Evolutionary conservation across 1,284 basidiomycete genomes (phyloP).

Genomic region (Crepidotus sp.): DNA sequence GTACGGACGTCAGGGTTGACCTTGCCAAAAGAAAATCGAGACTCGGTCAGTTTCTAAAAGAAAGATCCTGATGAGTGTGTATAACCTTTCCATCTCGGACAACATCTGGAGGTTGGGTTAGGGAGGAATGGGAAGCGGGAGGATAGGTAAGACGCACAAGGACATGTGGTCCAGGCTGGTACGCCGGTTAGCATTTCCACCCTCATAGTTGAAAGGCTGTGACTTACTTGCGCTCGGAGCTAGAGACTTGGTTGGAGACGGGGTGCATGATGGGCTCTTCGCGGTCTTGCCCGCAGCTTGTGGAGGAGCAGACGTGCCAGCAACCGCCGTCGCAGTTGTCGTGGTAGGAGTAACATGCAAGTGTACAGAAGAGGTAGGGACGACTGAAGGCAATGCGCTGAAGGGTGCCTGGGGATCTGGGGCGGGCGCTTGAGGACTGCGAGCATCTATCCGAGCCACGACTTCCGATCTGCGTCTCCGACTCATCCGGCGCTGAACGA

Average conservation of each 20-base stretch:
- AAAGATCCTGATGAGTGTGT: too few species aligned
- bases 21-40: too few species aligned
- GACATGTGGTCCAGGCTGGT: constrained; percentile 50
- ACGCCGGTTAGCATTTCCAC: neutral
- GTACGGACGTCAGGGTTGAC: constrained; percentile 53
- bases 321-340: constrained; percentile 7
- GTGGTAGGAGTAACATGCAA: constrained; percentile 2
- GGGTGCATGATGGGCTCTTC: constrained; percentile 30
- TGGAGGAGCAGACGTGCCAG: constrained; percentile 22
- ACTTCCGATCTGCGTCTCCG: constrained; percentile 7
- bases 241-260: constrained; percentile 35
- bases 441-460: constrained; percentile 1
- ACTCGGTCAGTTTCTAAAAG: too few species aligned
- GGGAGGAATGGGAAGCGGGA: too few species aligned
- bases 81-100: constrained; percentile 45
- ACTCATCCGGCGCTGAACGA: constrained; percentile 4
- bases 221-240: constrained; percentile 37
- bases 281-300: constrained; percentile 25
- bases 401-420: constrained; percentile 17
- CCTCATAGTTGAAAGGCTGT: constrained; percentile 16
- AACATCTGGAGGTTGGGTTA: too few species aligned
- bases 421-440: constrained; percentile 15
- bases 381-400: constrained; percentile 2
- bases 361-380: neutral
- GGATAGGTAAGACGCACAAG: too few species aligned